Percentiles rank a stretch among this genome's conserved stretches.
Evolutionary conservation across 306 rosid genomes (phyloP).

Genomic region (Mimosa pudica): DNA sequence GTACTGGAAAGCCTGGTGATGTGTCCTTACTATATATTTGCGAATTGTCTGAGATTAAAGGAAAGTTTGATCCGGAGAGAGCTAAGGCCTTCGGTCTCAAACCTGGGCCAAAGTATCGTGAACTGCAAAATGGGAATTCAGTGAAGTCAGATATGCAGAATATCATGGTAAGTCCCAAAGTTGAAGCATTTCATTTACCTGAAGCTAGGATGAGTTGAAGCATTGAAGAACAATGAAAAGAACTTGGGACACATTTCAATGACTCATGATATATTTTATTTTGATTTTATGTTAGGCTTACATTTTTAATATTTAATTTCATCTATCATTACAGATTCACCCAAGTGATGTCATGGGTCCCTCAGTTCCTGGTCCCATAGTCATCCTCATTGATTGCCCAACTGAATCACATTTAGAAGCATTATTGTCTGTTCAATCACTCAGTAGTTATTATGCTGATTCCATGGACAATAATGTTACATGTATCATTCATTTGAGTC

Average conservation of each 20-base stretch:
- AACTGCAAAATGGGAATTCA: constrained; percentile 77
- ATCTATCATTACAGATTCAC: constrained; percentile 61
- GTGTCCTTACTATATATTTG: constrained; percentile 87
- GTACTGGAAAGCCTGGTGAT: constrained; percentile 69
- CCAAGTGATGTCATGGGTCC: constrained; percentile 95
- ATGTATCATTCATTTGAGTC: constrained; percentile 84
- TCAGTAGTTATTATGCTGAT: constrained; percentile 58
- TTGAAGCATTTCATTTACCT: constrained; percentile 11
- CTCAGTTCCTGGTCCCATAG: constrained; percentile 91
- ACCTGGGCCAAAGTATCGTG: constrained; percentile 84
- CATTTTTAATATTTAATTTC: constrained; percentile 26
- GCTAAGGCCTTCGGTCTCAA: constrained; percentile 76
- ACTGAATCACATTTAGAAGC: constrained; percentile 76
- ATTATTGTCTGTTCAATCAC: constrained; percentile 58
- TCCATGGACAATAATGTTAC: constrained; percentile 52
- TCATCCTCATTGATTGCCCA: constrained; percentile 92
- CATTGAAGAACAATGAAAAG: constrained; percentile 11
- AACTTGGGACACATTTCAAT: constrained; percentile 19
- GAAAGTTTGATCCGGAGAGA: constrained; percentile 78
- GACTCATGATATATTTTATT: constrained; percentile 24
- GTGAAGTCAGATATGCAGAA: constrained; percentile 78
- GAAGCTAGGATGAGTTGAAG: constrained; percentile 22
- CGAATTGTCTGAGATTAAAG: constrained; percentile 87
- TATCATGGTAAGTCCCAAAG: constrained; percentile 62
- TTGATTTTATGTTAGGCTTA: constrained; percentile 31